phyloP scores from a whole-genome alignment of 2,329 filamentous ascomycete species.

The Curvularia spicifera region DNA sequence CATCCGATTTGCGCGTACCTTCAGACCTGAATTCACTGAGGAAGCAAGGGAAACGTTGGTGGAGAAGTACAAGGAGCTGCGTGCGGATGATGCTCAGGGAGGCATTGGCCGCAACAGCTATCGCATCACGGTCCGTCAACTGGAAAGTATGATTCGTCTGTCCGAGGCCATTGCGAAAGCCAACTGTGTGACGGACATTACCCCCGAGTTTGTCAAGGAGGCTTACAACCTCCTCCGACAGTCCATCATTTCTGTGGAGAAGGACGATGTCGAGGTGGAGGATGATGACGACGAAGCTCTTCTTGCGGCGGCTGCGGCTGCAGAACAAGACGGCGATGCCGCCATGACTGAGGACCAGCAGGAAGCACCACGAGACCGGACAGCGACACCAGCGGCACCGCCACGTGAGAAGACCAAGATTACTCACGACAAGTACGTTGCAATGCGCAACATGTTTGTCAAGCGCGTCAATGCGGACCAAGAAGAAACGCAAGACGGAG shows the following conservation, averaged over 20 bases:
- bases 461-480: slow-evolving; percentile 85
- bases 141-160: slow-evolving; percentile 93
- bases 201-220: slow-evolving; percentile 83
- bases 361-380: slow-evolving; percentile 45
- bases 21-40: slow-evolving; percentile 88
- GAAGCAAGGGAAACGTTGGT: slow-evolving; percentile 87
- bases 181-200: slow-evolving; percentile 92
- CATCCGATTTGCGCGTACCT: slow-evolving; percentile 93
- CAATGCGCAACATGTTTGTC: slow-evolving; percentile 86
- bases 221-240: slow-evolving; percentile 90
- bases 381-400: slow-evolving; percentile 47
- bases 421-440: slow-evolving; percentile 92
- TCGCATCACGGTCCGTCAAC: slow-evolving; percentile 93
- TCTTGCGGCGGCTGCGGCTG: slow-evolving; percentile 59
- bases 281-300: slow-evolving; percentile 73
- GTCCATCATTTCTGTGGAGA: slow-evolving; percentile 96
- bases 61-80: slow-evolving; percentile 91
- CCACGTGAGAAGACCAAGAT: slow-evolving; percentile 77
- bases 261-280: slow-evolving; percentile 95
- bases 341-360: slow-evolving; percentile 41
- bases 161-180: slow-evolving; percentile 98
- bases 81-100: slow-evolving; percentile 90
- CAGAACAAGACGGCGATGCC: slow-evolving; percentile 52
- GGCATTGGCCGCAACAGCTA: slow-evolving; percentile 95
- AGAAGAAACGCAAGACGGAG: slow-evolving; percentile 74